Conservation (phyloP, 2,329 filamentous ascomycete genomes). For the Alternaria brassicae region DNA sequence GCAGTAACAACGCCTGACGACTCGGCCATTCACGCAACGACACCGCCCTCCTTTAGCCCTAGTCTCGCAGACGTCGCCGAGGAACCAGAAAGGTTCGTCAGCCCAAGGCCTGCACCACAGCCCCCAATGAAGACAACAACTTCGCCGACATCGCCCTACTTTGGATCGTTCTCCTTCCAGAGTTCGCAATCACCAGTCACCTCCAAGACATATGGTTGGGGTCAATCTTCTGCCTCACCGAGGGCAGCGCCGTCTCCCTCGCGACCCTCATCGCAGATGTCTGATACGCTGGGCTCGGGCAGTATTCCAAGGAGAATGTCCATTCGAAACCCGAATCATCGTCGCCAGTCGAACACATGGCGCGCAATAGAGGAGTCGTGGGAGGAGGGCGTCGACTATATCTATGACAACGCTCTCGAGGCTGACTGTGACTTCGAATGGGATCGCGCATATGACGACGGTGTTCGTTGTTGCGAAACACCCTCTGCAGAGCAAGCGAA, state of each 20-base stretch:
- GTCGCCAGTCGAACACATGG: slow-evolving; percentile 46
- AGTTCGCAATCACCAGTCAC: slow-evolving; percentile 30
- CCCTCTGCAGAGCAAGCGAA: slow-evolving; percentile 13
- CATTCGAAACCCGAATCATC: slow-evolving; percentile 28
- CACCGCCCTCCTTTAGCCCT: slow-evolving; percentile 50
- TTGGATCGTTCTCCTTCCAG: slow-evolving; percentile 40
- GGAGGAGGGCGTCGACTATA: slow-evolving; percentile 70
- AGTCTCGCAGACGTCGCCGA: slow-evolving; percentile 48
- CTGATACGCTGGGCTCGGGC: slow-evolving; percentile 56
- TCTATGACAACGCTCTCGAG: slow-evolving; percentile 67
- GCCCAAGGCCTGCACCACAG: slow-evolving; percentile 44
- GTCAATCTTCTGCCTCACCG: slow-evolving; percentile 34
- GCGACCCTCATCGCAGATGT: slow-evolving; percentile 51
- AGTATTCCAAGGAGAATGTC: slow-evolving; percentile 39
- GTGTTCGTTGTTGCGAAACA: slow-evolving; percentile 17
- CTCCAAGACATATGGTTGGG: slow-evolving; percentile 25
- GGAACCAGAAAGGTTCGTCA: slow-evolving; percentile 46
- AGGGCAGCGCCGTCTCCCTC: slow-evolving; percentile 31
- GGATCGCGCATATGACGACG: slow-evolving; percentile 50
- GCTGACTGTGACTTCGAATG: slow-evolving; percentile 68
- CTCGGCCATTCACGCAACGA: slow-evolving; percentile 48
- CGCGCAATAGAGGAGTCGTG: slow-evolving; percentile 57
- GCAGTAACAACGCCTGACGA: slow-evolving; percentile 54
- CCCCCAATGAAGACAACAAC: slow-evolving; percentile 37
- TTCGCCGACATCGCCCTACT: slow-evolving; percentile 37